Evolutionary conservation across 2,329 filamentous ascomycete species (phyloP), one percentile per base, ranked within the genome.

Genomic region (Alternaria alternata): DNA sequence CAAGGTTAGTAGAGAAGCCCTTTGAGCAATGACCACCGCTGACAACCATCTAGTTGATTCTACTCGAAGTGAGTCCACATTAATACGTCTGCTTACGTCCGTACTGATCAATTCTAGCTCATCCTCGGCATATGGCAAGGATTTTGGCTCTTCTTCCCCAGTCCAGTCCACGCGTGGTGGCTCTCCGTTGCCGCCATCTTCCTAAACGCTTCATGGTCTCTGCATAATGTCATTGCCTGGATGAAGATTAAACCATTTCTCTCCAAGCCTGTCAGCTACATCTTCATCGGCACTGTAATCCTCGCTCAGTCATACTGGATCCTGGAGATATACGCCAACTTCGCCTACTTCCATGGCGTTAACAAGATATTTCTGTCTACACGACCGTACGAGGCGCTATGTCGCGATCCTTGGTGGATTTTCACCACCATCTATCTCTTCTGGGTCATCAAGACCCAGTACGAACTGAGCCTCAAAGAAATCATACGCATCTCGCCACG

Each of bases 341-440:
- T 89, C 64, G 79, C 87, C 6, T 90, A 86, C 72, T 90, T 89
- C 74, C 87, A 88, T 64, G 81, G 81, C 30, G 78, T 83, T 64
- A 84, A 82, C 65, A 74, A 80, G 30, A 72, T 88, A 0, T 89
- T 89, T 67, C 69, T 79, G 4, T 79, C 78, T 4, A 88, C 86
- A 0, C 76, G 87, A 18, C 87, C 87, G 0, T 84, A 84, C 51
- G 88, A 90, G 72, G 85, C 87, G 3, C 71, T 89, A 1, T 88
- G 86, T 67, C 82, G 87, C 9, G 88, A 90, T 64, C 88, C 88
- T 0, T 90, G 88, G 88, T 90, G 88, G 88, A 83, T 90, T 18
- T 87, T 88, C 64, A 88, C 87, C 0, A 85, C 84, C 2, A 67
- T 83, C 61, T 86, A 81, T 22, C 79, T 91, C 4, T 85, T 89